Base-by-base conservation (phyloP, 2,329 filamentous ascomycete species). In the Scedosporium apiospermum region DNA sequence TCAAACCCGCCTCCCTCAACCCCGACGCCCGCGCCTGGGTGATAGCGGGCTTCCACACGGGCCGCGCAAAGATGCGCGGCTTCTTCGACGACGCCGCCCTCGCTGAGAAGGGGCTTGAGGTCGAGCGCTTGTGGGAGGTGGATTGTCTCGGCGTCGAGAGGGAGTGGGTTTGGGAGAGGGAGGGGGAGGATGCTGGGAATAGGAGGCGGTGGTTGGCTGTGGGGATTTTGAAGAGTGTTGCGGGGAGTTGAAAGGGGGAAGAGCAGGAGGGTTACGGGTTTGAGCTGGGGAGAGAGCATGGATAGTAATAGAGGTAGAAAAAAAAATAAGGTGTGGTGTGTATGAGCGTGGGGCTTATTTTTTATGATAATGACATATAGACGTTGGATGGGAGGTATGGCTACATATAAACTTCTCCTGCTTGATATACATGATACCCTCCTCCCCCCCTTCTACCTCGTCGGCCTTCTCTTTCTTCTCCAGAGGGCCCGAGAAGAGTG, bases 1-100 rank as follows among this genome's bases (percentile, higher is more conserved):
- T 91, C 18, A 61, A 55, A 21, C 55, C 55, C 55, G 74, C 71
- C 18, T 67, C 71, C 10, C 72, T 69, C 3, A 67, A 74, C 1
- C 42, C 68, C 6, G 71, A 68, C 16, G 82, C 84, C 2, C 77
- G 82, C 41, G 81, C 85, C 60, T 85, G 86, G 74, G 82, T 87
- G n/a, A 78, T 90, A 6, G 87, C 83, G 1, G 88, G 87, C 0
- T 90, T 91, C 67, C 88, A 91, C 69, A 90, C 88, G 0, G 88
- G 88, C 0, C 77, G 88, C 42, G 77, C 77, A 21, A 87, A 86
- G 71, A 79, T 91, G 76, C 78, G 78, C n/a, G 78, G 74, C 0
- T 91, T 91, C 74, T 90, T 88, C 69, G 81, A 79, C 12, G 69
- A 66, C 4, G 70, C 67, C 6, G 76, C 74, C 12, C 76, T 88